phyloP scores from a whole-genome alignment of 371 early-diverging fungal species.

The Lichtheimia ramosa region DNA sequence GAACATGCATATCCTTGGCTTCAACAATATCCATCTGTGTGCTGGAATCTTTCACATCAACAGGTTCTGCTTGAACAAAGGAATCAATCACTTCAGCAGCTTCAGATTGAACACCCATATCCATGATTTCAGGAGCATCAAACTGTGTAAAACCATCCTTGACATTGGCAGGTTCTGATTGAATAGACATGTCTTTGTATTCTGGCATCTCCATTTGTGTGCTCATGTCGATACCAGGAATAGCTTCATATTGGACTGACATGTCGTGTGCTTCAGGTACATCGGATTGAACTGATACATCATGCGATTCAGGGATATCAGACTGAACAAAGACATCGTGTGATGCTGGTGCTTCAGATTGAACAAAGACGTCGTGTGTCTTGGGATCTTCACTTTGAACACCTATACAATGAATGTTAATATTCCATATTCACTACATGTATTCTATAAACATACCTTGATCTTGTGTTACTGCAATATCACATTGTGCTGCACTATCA shows the following conservation, averaged over 20 bases:
- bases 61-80: slow-evolving; percentile 3
- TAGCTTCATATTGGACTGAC: slow-evolving; percentile 3
- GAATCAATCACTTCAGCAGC: neutral
- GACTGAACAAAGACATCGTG: slow-evolving; percentile 10
- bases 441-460: slow-evolving; percentile 5
- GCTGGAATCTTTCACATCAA: neutral
- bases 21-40: neutral
- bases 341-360: neutral
- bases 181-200: neutral
- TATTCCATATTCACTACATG: neutral
- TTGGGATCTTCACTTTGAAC: slow-evolving; percentile 4
- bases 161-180: slow-evolving; percentile 1
- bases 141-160: slow-evolving; percentile 5
- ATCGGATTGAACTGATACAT: slow-evolving; percentile 10
- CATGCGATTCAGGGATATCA: neutral
- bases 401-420: neutral
- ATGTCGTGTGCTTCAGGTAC: neutral
- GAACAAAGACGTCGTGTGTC: slow-evolving; percentile 2
- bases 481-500: slow-evolving; percentile 3
- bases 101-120: slow-evolving; percentile 4
- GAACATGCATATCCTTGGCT: slow-evolving; percentile 7
- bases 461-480: slow-evolving; percentile 11
- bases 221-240: slow-evolving; percentile 4
- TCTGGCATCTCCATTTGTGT: slow-evolving; percentile 9
- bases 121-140: slow-evolving; percentile 1